A percentile compares a stretch with the other conserved stretches of the same genome.
phyloP scores from a whole-genome alignment of 441 rosid genomes.

The Pelargonium australe region DNA sequence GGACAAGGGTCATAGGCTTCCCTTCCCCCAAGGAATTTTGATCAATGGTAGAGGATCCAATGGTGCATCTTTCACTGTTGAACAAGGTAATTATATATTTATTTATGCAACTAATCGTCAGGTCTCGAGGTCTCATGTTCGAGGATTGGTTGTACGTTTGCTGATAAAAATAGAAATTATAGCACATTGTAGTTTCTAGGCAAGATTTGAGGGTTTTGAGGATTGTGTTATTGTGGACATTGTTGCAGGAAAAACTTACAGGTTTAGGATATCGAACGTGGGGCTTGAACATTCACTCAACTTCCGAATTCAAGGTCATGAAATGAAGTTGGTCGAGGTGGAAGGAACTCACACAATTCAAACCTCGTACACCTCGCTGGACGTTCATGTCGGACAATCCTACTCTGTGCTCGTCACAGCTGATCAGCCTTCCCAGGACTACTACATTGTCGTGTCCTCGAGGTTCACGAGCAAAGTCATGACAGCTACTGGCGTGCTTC shows the following conservation, averaged over 20 bases:
- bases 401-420: constrained; percentile 76
- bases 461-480: constrained; percentile 55
- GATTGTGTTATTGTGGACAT: neutral
- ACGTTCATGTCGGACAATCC: constrained; percentile 90
- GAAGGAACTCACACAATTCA: constrained; percentile 96
- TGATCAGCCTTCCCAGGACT: constrained; percentile 73
- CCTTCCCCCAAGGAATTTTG: neutral
- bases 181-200: neutral
- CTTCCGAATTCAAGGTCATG: constrained; percentile 81
- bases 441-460: constrained; percentile 75
- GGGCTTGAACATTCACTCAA: constrained; percentile 70
- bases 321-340: constrained; percentile 76
- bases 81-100: neutral
- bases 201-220: neutral
- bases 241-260: constrained; percentile 65
- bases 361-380: constrained; percentile 62
- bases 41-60: constrained; percentile 6
- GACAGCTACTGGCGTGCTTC: constrained; percentile 62
- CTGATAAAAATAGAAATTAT: too few relatives aligned
- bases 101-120: neutral
- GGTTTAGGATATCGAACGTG: constrained; percentile 84
- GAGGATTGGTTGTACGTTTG: neutral
- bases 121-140: too few relatives aligned
- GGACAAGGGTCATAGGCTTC: constrained; percentile 2
- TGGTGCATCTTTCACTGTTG: constrained; percentile 5